Conservation (phyloP, 2,329 filamentous ascomycete species). For the Arachnopeziza araneosa region DNA sequence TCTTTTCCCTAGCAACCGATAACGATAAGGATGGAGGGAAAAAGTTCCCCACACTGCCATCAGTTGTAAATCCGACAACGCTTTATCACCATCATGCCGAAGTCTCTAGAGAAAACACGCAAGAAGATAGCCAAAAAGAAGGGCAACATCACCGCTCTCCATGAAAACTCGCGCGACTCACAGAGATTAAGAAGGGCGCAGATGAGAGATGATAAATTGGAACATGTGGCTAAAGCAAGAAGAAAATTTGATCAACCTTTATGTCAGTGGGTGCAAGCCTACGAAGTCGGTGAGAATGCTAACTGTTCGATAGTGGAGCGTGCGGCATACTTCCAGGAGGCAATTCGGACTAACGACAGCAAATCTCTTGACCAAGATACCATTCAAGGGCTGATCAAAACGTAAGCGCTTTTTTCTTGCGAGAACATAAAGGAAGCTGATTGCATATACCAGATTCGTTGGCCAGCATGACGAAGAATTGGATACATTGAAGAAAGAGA, state of each 20-base stretch:
- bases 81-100: slow-evolving; percentile 58
- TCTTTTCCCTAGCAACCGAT: neutral
- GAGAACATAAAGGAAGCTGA: slow-evolving; percentile 26
- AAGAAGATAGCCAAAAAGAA: slow-evolving; percentile 91
- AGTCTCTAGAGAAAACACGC: slow-evolving; percentile 72
- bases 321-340: slow-evolving; percentile 66
- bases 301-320: slow-evolving; percentile 50
- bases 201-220: slow-evolving; percentile 76
- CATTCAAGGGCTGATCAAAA: slow-evolving; percentile 56
- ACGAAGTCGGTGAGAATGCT: neutral
- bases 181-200: slow-evolving; percentile 73
- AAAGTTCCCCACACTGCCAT: neutral
- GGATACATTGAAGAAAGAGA: slow-evolving; percentile 56
- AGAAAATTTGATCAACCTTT: slow-evolving; percentile 70
- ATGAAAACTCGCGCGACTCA: slow-evolving; percentile 85
- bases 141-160: slow-evolving; percentile 66
- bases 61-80: neutral
- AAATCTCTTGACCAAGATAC: slow-evolving; percentile 47
- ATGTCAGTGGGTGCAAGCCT: slow-evolving; percentile 39
- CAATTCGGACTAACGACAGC: slow-evolving; percentile 46
- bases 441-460: slow-evolving; percentile 47
- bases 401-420: slow-evolving; percentile 49
- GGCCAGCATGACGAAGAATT: slow-evolving; percentile 69
- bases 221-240: slow-evolving; percentile 62
- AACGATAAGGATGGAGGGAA: neutral